Base-by-base conservation (phyloP, 192 early-diverging fungal species). In the Backusella parvicylindrica region DNA sequence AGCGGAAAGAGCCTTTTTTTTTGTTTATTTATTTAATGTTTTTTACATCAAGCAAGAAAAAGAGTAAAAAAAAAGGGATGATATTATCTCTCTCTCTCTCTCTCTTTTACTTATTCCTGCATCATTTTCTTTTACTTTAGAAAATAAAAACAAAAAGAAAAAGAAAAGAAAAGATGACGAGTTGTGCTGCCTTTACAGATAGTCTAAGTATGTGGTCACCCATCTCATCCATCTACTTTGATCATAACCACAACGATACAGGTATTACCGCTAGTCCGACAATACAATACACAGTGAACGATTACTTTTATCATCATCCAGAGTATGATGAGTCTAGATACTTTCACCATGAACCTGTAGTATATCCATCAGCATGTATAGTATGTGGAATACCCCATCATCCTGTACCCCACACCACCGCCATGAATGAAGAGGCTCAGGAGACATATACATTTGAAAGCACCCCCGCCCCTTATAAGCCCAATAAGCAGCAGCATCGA, bases 121-220 rank as follows among this genome's bases (percentile, higher is more conserved):
- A 49, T 49, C n/a, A n/a, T 49, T 49, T 49, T 49, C 47, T 21
- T 49, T 49, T 49, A 0, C 2, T 47, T 47, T 47, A 47, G 1
- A 47, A 47, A 18, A 47, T 18, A 16, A 47, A 3, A 35, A 35
- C 6, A 35, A 3, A 35, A 3, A 35, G 2, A 35, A 3, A 35
- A 3, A 35, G 2, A 35, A 35, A 3, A 35, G 2, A 35, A 18
- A 56, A 56, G 23, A 56, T 56, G 50, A 23, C 50, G 23, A 56
- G 50, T 56, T 56, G 50, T 31, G 26, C 33, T 30, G 37, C 38
- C 21, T 47, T 69, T 38, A 69, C 68, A 38, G 18, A 36, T 4
- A n/a, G 21, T 43, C 3, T 69, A 30, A 26, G 21, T 30, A 69
- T 69, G 68, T 70, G 68, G 68, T 70, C 68, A 12, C 68, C 68